Base-by-base conservation (phyloP, 1,284 basidiomycete genomes). In the Ganoderma multipileum region DNA sequence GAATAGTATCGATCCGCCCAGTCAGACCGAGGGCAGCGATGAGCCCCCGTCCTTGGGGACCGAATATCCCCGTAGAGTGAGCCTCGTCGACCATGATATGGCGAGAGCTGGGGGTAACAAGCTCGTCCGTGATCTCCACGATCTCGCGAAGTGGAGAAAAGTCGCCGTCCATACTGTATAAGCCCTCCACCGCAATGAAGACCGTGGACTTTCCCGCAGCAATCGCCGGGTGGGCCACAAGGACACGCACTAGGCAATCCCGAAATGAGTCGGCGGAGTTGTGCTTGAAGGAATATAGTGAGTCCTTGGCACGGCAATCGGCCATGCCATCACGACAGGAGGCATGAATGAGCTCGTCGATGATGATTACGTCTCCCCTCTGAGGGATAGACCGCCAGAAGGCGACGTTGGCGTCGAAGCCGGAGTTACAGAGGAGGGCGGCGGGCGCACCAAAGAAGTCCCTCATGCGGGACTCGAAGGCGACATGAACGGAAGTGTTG, bases 111-210 rank as follows among this genome's bases (percentile, higher is more conserved):
- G 74, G 68, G 0, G 90, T 89, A 39, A 94, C 83, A 9, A 70
- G 65, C 38, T 67, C 59, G n/a, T 72, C 71, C 33, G 57, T 36
- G 23, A 62, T 36, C n/a, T 41, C 85, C 68, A 44, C 82, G 38
- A 89, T 83, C 62, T 87, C 85, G 1, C 69, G 72, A 12, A 98
- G 82, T 0, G 95, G 94, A 0, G 93, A 87, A 67, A 96, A 87
- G 61, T 95, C 95, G 16, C 96, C 96, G 75, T 98, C 96, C 96
- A 98, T 98, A 68, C 92, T 94, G 77, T 98, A 98, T 8, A 70
- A 61, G 18, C 69, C 66, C 52, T 72, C 71, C 1, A 70, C 87
- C 0, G 93, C 91, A 23, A 98, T 76, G 73, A 95, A 92, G 6
- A 92, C 81, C 64, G 84, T 92, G 62, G 78, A 77, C 44, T 76